phyloP scores from a whole-genome alignment of 805 yeast genomes.

The Ogataea nonfermentans region DNA sequence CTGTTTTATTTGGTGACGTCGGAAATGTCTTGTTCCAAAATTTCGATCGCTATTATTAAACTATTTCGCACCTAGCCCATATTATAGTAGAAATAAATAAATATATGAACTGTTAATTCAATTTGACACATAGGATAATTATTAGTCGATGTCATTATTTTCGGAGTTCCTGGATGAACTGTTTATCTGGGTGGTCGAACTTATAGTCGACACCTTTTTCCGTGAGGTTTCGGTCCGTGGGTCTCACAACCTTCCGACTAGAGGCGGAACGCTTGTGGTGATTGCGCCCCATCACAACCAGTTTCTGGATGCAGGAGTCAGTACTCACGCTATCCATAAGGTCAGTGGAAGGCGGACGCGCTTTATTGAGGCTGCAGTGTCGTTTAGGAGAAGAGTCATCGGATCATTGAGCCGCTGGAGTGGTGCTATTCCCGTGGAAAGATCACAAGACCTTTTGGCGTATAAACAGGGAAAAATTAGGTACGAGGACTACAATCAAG shows the following conservation, averaged over 20 bases:
- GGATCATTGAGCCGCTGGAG: slow-evolving; percentile 76
- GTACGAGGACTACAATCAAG: slow-evolving; percentile 43
- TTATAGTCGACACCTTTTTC: slow-evolving; percentile 58
- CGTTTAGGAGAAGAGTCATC: slow-evolving; percentile 63
- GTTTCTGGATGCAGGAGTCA: slow-evolving; percentile 64
- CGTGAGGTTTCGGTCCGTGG: slow-evolving; percentile 89
- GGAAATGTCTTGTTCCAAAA: background rate
- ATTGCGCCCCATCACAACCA: slow-evolving; percentile 98
- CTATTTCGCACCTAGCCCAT: too few relatives aligned
- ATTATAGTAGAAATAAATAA: too few relatives aligned
- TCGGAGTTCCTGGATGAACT: slow-evolving; percentile 23
- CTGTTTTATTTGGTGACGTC: background rate
- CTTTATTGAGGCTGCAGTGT: slow-evolving; percentile 82
- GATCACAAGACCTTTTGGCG: slow-evolving; percentile 81
- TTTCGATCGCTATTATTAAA: background rate
- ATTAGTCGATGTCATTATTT: slow-evolving; percentile 4
- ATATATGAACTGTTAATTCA: too few relatives aligned
- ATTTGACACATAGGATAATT: background rate
- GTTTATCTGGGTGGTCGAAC: slow-evolving; percentile 30
- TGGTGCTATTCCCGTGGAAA: slow-evolving; percentile 83
- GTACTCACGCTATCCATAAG: slow-evolving; percentile 69
- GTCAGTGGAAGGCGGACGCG: slow-evolving; percentile 68
- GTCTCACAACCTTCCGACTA: slow-evolving; percentile 62
- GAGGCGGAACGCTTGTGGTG: slow-evolving; percentile 87
- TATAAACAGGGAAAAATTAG: slow-evolving; percentile 59